Evolutionary conservation across 1,284 basidiomycete species (phyloP), one percentile per base, ranked within the genome.

Genomic region (Cryptococcus depauperatus): DNA sequence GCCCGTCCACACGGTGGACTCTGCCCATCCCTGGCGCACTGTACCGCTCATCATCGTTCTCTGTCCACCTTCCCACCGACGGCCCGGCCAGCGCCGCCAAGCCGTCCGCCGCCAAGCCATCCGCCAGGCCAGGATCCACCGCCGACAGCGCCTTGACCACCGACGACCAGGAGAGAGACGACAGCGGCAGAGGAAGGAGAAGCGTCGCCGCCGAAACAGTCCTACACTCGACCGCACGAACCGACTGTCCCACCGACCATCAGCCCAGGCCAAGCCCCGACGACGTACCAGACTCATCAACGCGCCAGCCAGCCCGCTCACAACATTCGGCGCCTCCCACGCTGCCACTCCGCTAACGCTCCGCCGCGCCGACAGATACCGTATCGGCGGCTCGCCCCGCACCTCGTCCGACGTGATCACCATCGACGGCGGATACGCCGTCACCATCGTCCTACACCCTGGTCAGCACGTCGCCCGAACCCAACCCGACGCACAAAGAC

Each of bases 21-120:
- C 42, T 35, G 40, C 62, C 62, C 62, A 63, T 64, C 0, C 64
- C 64, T 6, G 50, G 52, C 0, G 50, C 58, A 13, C 47, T 41
- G 46, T 52, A 63, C 6, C 58, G 61, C 52, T 64, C 62, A 46
- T 66, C 64, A 47, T 66, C 62, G 37, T 50, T 56, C 39, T 66
- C 62, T n/a, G 44, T 51, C 64, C 64, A 66, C 6, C 23, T 40
- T 14, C 28, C 19, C 10, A 28, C 19, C 9, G 26, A 13, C 7
- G 21, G 33, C 11, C n/a, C 13, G 1, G 44, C 16, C n/a, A 21
- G n/a, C n/a, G n/a, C n/a, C n/a, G n/a, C n/a, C n/a, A n/a, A n/a
- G n/a, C n/a, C n/a, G n/a, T n/a, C n/a, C n/a, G n/a, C n/a, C n/a
- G n/a, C n/a, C n/a, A n/a, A n/a, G n/a, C n/a, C n/a, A n/a, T n/a